phyloP scores from a whole-genome alignment of 116 monocot genomes.

The Thalassia testudinum region DNA sequence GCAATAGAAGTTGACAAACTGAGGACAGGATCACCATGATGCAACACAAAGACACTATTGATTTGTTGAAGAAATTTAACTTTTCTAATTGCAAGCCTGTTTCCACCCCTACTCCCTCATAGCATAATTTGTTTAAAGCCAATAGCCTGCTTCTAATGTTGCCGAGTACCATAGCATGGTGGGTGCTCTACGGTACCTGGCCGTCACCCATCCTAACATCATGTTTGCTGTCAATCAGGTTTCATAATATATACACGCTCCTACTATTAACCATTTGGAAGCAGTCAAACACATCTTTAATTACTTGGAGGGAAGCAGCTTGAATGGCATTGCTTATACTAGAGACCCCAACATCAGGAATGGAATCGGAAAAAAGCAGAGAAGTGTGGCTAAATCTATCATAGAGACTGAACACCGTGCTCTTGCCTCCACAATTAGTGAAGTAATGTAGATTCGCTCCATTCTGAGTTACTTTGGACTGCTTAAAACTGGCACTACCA shows the following conservation, averaged over 20 bases:
- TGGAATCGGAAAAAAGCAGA: neutral
- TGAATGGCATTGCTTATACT: too few relatives aligned
- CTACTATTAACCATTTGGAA: neutral
- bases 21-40: neutral
- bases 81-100: neutral
- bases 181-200: neutral
- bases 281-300: neutral
- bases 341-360: neutral
- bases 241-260: neutral
- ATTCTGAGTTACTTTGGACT: neutral
- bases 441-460: neutral
- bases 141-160: neutral
- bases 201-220: neutral
- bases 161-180: neutral
- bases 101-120: neutral
- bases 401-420: neutral
- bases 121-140: neutral
- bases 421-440: neutral
- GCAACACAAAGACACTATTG: slow-evolving; percentile 2
- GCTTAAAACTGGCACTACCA: neutral
- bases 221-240: slow-evolving; percentile 2
- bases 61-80: neutral
- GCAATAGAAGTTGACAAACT: neutral
- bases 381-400: neutral
- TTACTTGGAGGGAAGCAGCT: neutral